Conservation (phyloP, 371 early-diverging fungal species). For the Rhizopus arrhizus region DNA sequence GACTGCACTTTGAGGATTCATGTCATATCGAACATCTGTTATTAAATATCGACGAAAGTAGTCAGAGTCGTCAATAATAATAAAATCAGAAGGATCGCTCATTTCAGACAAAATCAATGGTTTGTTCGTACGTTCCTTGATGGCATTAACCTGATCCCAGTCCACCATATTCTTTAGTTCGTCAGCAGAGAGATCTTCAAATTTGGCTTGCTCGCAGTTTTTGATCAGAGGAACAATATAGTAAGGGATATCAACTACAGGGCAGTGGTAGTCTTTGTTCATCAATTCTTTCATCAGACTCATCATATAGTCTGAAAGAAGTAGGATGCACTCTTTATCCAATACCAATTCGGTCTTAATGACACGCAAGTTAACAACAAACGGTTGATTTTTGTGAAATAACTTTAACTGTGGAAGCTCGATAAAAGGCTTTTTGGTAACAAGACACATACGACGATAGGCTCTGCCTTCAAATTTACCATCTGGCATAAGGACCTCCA, state of each 20-base stretch:
- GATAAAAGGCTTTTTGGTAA: constrained; percentile 56
- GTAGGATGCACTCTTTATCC: constrained; percentile 34
- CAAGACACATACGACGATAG: constrained; percentile 53
- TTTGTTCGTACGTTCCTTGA: constrained; percentile 16
- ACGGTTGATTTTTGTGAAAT: constrained; percentile 40
- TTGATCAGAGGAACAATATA: constrained; percentile 57
- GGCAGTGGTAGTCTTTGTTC: constrained; percentile 56
- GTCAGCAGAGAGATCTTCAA: constrained; percentile 7
- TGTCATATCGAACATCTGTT: constrained; percentile 42
- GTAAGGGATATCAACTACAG: constrained; percentile 55
- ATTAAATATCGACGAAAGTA: constrained; percentile 64
- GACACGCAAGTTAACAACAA: constrained; percentile 31
- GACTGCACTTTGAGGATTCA: constrained; percentile 42
- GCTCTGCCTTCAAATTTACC: constrained; percentile 28
- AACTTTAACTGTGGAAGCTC: constrained; percentile 40
- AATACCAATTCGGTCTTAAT: constrained; percentile 26
- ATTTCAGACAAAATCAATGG: constrained; percentile 14
- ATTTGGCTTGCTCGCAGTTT: constrained; percentile 15
- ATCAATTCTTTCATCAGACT: constrained; percentile 51
- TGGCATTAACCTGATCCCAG: constrained; percentile 54
- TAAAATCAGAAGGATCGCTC: constrained; percentile 32
- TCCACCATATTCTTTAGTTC: constrained; percentile 45
- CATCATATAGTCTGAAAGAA: constrained; percentile 56
- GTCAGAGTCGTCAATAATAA: constrained; percentile 59
- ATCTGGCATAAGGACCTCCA: constrained; percentile 29